These are phyloP conservation scores for Xenoacremonium recifei DNA, from an alignment of 2,329 filamentous ascomycete genomes.

Conservation along the genomic window DNA sequence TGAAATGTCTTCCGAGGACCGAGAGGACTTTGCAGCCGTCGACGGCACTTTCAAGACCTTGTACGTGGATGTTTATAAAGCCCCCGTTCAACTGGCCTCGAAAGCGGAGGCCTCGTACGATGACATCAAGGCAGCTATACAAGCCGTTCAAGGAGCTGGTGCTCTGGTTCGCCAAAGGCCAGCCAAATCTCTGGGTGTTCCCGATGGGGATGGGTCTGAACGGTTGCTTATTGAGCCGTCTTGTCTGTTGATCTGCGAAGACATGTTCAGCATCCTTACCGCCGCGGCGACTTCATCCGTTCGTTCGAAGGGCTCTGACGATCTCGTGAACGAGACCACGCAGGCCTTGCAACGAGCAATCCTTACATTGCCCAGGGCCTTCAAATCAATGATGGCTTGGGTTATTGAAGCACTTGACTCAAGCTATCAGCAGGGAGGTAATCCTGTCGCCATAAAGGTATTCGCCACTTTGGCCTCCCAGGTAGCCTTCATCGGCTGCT, in stretches of 20 bases:
- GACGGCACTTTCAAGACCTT: conserved; percentile 39
- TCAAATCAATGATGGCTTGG: conserved; percentile 30
- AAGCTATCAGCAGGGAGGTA: conserved; percentile 17
- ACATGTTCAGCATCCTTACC: conserved; percentile 30
- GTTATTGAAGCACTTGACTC: conserved; percentile 25
- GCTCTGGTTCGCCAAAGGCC: conserved; percentile 42
- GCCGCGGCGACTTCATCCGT: conserved; percentile 18
- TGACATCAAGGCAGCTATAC: conserved; percentile 39
- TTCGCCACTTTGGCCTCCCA: conserved; percentile 40
- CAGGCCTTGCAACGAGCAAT: conserved; percentile 40
- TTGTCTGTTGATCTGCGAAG: conserved; percentile 38
- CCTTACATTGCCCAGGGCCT: conserved; percentile 34
- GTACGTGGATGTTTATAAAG: conserved; percentile 43
- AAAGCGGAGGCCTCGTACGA: conserved; percentile 32
- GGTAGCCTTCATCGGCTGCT: conserved; percentile 50
- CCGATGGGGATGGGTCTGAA: conserved; percentile 5
- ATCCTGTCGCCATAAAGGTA: conserved; percentile 20
- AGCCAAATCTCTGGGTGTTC: conserved; percentile 13
- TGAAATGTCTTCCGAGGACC: conserved; percentile 34
- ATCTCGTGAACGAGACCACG: conserved; percentile 41
- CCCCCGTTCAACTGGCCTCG: conserved; percentile 30
- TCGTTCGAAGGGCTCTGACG: conserved; percentile 27
- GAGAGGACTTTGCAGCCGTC: conserved; percentile 34
- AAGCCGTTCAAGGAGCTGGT: conserved; percentile 46
- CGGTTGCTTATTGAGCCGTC: conserved; percentile 34